A percentile compares a stretch with the other conserved stretches of the same genome.
phyloP scores from a whole-genome alignment of 2,329 filamentous ascomycete genomes.

The Venturia nashicola region DNA sequence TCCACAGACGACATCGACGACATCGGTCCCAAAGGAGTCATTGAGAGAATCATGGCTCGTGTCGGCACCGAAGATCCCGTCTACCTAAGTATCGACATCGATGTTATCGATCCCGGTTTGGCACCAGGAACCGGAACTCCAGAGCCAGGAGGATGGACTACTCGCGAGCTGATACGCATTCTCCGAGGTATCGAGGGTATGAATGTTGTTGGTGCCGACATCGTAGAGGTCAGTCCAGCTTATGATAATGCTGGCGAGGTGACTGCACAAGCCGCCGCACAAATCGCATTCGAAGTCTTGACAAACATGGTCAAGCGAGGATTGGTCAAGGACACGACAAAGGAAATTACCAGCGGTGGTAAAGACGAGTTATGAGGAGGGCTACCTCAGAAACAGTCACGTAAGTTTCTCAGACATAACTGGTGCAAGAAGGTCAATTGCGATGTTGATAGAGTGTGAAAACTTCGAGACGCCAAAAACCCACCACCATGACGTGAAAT shows the following conservation, averaged over 20 bases:
- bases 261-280: constrained; percentile 71
- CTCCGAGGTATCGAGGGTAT: constrained; percentile 68
- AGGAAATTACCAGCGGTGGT: background rate
- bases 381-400: too few relatives aligned
- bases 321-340: constrained; percentile 26
- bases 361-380: constrained; percentile 17
- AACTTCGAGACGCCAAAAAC: too few relatives aligned
- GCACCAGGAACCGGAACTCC: constrained; percentile 77
- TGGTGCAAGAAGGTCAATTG: background rate
- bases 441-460: too few relatives aligned
- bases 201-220: constrained; percentile 79
- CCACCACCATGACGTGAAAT: too few relatives aligned
- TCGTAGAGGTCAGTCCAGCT: constrained; percentile 78
- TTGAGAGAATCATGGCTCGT: constrained; percentile 55
- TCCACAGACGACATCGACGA: constrained; percentile 82
- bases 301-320: constrained; percentile 58
- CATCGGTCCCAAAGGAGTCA: constrained; percentile 57
- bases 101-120: constrained; percentile 63
- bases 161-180: constrained; percentile 73
- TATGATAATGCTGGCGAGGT: constrained; percentile 73
- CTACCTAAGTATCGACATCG: constrained; percentile 71
- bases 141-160: constrained; percentile 86
- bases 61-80: constrained; percentile 67
- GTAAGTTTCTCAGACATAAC: too few relatives aligned
- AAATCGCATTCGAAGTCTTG: constrained; percentile 77